A percentile compares a stretch with the other conserved stretches of the same genome.
phyloP scores from a whole-genome alignment of 1,139 yeast genomes.

The Zygosaccharomyces pseudobailii region DNA sequence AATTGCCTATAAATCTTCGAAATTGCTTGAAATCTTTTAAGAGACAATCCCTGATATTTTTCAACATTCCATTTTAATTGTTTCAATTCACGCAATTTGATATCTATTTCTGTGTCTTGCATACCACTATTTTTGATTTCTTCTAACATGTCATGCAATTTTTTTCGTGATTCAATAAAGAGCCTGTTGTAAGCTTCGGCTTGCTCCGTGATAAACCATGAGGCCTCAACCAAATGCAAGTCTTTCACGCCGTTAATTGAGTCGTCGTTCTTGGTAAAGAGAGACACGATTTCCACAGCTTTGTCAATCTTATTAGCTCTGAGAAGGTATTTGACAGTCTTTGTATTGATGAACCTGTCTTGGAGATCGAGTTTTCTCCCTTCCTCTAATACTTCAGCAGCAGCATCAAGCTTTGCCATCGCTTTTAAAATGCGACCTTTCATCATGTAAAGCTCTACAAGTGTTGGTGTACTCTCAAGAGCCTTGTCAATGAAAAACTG shows the following conservation, averaged over 20 bases:
- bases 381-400: constrained; percentile 60
- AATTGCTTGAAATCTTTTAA: constrained; percentile 72
- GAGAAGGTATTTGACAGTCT: constrained; percentile 75
- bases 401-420: constrained; percentile 53
- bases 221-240: constrained; percentile 84
- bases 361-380: constrained; percentile 79
- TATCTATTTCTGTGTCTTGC: constrained; percentile 18
- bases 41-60: constrained; percentile 61
- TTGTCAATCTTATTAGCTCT: constrained; percentile 75
- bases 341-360: constrained; percentile 88
- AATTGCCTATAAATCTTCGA: constrained; percentile 65
- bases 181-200: constrained; percentile 72
- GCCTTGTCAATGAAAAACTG: constrained; percentile 56
- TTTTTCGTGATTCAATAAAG: constrained; percentile 32
- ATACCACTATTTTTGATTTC: constrained; percentile 27
- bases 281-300: constrained; percentile 68
- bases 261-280: constrained; percentile 80
- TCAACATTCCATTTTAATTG: constrained; percentile 34
- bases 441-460: constrained; percentile 74
- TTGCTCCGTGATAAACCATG: constrained; percentile 81
- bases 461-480: constrained; percentile 68
- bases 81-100: constrained; percentile 17
- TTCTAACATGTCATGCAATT: constrained; percentile 19
- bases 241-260: constrained; percentile 80
- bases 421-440: constrained; percentile 82